Evolutionary conservation across 805 yeast species (phyloP), one percentile per base, ranked within the genome.

Genomic region (Pichia phayaonensis): DNA sequence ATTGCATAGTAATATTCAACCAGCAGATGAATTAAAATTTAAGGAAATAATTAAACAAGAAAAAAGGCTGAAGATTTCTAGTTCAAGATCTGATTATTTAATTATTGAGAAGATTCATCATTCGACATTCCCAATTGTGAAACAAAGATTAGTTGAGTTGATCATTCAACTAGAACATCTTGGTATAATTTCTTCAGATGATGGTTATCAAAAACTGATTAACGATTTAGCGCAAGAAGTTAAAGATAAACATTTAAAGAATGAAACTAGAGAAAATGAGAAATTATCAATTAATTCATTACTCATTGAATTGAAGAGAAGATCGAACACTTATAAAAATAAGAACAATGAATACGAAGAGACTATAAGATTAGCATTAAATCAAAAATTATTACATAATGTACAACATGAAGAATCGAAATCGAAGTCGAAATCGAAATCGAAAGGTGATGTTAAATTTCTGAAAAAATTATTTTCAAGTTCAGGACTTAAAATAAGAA

Each of bases 201-300:
- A 88, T 61, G 80, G 84, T 20, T 88, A 82, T 65, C 98, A 94
- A 62, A 81, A 78, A 22, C 62, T 94, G 15, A 67, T 94, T 52
- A 89, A 90, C 60, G 88, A 86, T 55, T 83, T 94, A 54, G 95
- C 97, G 0, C 68, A 75, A 48, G 97, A 92, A 55, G 88, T 94
- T 55, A 71, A 68, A 56, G 62, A 66, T 47, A 73, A 75, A 54
- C 61, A 68, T 12, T 78, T 73, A 54, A 65, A 79, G 53, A 61
- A 64, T 38, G 63, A 67, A 39, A 60, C n/a, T 15, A 34, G 80
- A 12, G 69, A 69, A 23, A 61, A 66, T 18, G 79, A 77, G 54
- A 59, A 74, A 36, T 64, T 60, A 15, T 65, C 72, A 11, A 74
- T 79, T 12, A 71, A 68, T 13, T 73, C 81, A 0, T 60, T 72